Evolutionary conservation across 257 asterid species (phyloP), one percentile per base, ranked within the genome.

Genomic region (Nicotiana paniculata): DNA sequence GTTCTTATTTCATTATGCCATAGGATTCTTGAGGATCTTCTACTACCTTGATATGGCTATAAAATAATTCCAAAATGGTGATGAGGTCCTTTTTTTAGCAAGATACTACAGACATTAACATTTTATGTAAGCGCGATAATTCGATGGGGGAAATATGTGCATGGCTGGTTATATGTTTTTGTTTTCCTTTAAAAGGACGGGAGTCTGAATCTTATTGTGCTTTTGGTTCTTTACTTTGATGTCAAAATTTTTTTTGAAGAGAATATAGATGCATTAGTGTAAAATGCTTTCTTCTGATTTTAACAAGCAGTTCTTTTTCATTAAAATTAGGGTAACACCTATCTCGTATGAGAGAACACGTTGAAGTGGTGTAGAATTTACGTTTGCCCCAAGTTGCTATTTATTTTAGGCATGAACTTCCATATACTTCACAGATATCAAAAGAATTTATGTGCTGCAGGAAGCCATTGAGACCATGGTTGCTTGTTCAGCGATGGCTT

Each of bases 401-500:
- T 72, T 26, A 74, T 37, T 48, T 74, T 37, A 74, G 79, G 46
- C 80, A 75, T 26, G 64, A 75, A 28, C 62, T 26, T 74, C 43
- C 43, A 15, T 48, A 26, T 24, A 26, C 62, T 28, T 75, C 16
- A 32, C 63, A 51, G 18, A 53, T 74, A 46, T 74, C 53, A 8
- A 77, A 83, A 79, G 65, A 55, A 61, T 68, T 10, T 77, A 10
- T 78, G 24, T 77, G 64, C 77, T 17, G 82, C 89, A 94, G 99
- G 99, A 96, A 90, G 97, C 97, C 43, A 89, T 93, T 54, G 99
- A 96, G 85, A 94, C 92, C 81, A 87, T 96, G 89, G 85, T 94
- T 85, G 97, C 99, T 84, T 93, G 95, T 90, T 92, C 99, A 70
- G 99, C 98, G 67, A 92, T 96, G 97, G 95, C 95, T 82, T 69